Conservation (phyloP, 208 protist genomes). For the Acanthamoeba lenticulata region DNA sequence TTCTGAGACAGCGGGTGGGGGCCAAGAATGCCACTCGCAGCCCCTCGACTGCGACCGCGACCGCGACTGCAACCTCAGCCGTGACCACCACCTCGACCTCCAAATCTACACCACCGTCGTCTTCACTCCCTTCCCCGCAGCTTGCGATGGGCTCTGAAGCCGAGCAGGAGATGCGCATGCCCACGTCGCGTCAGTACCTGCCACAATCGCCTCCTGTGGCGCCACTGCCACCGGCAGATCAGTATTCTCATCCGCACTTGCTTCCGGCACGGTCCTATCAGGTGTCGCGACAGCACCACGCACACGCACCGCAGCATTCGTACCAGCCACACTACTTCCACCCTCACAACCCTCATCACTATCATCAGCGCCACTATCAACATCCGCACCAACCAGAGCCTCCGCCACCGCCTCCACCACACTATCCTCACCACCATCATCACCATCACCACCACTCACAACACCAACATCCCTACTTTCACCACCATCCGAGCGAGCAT, state of each 20-base stretch:
- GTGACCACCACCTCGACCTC: too few relatives aligned
- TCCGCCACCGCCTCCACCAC: neutral
- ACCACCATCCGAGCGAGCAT: neutral
- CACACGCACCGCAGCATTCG: neutral
- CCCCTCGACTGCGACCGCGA: neutral
- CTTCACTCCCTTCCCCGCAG: neutral
- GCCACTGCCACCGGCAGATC: neutral
- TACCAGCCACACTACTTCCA: neutral
- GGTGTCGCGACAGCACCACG: too few relatives aligned
- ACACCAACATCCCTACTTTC: neutral
- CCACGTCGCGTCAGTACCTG: neutral
- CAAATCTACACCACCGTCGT: neutral
- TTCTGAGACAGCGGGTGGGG: neutral
- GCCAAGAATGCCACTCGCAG: neutral
- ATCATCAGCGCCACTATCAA: neutral
- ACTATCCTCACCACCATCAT: neutral
- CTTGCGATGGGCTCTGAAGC: neutral
- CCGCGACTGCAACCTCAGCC: too few relatives aligned
- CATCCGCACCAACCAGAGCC: neutral
- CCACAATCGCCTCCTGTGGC: neutral
- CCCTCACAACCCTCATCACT: neutral
- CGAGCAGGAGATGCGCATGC: neutral
- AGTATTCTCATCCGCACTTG: neutral
- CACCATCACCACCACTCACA: neutral
- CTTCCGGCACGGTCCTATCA: too few relatives aligned